A percentile compares a stretch with the other conserved stretches of the same genome.
phyloP scores from a whole-genome alignment of 208 protist species.

The Tetramitus jugosus region DNA sequence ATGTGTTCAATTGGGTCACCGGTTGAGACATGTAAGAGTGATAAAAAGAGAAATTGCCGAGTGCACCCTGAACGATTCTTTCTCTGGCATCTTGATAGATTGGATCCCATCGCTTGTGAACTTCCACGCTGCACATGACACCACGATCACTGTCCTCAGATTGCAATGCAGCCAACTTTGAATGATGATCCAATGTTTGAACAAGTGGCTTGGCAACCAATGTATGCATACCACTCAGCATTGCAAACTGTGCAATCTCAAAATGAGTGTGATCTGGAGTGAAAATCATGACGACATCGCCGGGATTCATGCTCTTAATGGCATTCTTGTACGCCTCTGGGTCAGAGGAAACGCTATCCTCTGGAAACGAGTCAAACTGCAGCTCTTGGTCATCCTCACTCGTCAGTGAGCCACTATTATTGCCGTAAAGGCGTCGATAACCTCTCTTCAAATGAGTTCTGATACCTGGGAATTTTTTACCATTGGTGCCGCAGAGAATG shows the following conservation, averaged over 20 bases:
- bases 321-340: slow-evolving; percentile 33
- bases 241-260: slow-evolving; percentile 33
- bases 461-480: too few relatives aligned
- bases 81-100: slow-evolving; percentile 44
- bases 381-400: too few relatives aligned
- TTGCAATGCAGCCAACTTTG: slow-evolving; percentile 23
- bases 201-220: slow-evolving; percentile 47
- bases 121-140: slow-evolving; percentile 39
- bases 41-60: slow-evolving; percentile 42
- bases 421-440: too few relatives aligned
- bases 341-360: slow-evolving; percentile 35
- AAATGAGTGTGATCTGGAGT: slow-evolving; percentile 53
- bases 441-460: too few relatives aligned
- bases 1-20: too few relatives aligned
- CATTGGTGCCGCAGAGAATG: too few relatives aligned
- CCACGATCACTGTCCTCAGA: slow-evolving; percentile 18
- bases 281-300: slow-evolving; percentile 45
- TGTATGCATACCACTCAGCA: slow-evolving; percentile 43
- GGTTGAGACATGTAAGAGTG: slow-evolving; percentile 47
- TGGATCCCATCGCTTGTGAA: slow-evolving; percentile 52
- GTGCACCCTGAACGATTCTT: slow-evolving; percentile 21
- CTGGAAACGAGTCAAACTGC: too few relatives aligned
- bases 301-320: slow-evolving; percentile 30
- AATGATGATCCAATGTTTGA: slow-evolving; percentile 44
- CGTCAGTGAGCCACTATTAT: too few relatives aligned